Evolutionary conservation across 768 basidiomycete species (phyloP), one percentile per base, ranked within the genome.

Genomic region (Boletellus ananas): DNA sequence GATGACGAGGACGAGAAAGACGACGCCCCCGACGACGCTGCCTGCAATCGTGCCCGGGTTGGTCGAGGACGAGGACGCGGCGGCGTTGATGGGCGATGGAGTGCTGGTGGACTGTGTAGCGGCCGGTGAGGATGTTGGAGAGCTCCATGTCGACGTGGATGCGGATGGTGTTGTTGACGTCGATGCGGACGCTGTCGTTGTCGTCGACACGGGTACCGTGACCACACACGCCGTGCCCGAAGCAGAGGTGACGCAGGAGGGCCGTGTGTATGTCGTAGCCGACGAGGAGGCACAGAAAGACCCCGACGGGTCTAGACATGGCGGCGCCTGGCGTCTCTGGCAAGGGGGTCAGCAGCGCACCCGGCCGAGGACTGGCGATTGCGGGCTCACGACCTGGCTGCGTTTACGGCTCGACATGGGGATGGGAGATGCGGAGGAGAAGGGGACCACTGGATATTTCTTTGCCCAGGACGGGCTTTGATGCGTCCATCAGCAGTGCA

Each of bases 31-130:
- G 16, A 85, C 53, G 41, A 81, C 70, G 14, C 73, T 70, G 3
- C 83, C 83, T 6, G 76, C 80, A 35, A 85, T 79, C 5, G 72
- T 72, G 10, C 78, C 81, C 9, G 69, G 69, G 18, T 47, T 45
- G n/a, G n/a, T n/a, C 52, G 56, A 55, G 20, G 41, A 57, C 36
- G 56, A 43, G 8, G 57, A 21, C 29, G 50, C 45, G 14, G 58
- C 50, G 18, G 55, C 29, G 61, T 29, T 17, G 37, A 9, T 2
- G 23, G 52, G 10, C 6, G 50, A 21, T 21, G 40, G 9, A 16
- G 35, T 27, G 29, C 29, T 29, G 9, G 8, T 29, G 47, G 43
- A 29, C 14, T 27, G 17, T 21, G 23, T 7, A 0, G 36, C 7
- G 6, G 45, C 8, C 10, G 29, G 8, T 29, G 29, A 9, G 3